phyloP scores from a whole-genome alignment of 495 filamentous ascomycete species.

The Lepidopterella palustris region DNA sequence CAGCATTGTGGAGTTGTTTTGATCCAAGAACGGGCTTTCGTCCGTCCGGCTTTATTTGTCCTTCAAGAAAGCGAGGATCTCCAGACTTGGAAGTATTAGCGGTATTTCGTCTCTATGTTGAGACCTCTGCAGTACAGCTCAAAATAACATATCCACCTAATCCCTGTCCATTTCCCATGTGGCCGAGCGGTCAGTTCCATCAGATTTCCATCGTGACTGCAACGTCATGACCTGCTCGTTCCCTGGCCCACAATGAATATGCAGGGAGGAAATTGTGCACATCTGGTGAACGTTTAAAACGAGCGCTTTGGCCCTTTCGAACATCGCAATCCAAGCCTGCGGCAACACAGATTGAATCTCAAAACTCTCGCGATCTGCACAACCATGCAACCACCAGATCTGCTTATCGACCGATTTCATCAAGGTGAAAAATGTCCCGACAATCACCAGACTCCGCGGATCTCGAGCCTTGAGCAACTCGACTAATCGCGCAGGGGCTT shows the following conservation, averaged over 20 bases:
- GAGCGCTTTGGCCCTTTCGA: neutral
- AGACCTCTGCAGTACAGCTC: no score
- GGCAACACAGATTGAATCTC: neutral
- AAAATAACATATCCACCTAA: neutral
- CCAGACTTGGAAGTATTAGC: no score
- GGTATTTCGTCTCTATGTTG: no score
- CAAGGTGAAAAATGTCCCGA: neutral
- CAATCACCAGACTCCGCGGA: neutral
- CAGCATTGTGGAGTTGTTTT: no score
- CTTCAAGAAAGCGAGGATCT: no score
- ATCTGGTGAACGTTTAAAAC: neutral
- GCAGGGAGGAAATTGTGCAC: neutral
- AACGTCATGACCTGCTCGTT: neutral
- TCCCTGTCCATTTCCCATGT: neutral
- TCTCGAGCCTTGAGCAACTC: neutral
- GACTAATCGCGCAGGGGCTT: neutral
- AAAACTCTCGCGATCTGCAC: neutral
- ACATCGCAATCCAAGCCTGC: neutral
- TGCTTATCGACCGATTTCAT: neutral
- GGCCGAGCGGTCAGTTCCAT: neutral
- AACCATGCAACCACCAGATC: slow-evolving; percentile 2
- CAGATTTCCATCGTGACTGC: neutral
- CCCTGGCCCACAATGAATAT: neutral
- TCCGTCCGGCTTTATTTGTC: no score
- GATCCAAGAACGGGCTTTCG: no score